A percentile compares a stretch with the other conserved stretches of the same genome.
phyloP scores from a whole-genome alignment of 495 filamentous ascomycete species.

The Annulohypoxylon stygium region DNA sequence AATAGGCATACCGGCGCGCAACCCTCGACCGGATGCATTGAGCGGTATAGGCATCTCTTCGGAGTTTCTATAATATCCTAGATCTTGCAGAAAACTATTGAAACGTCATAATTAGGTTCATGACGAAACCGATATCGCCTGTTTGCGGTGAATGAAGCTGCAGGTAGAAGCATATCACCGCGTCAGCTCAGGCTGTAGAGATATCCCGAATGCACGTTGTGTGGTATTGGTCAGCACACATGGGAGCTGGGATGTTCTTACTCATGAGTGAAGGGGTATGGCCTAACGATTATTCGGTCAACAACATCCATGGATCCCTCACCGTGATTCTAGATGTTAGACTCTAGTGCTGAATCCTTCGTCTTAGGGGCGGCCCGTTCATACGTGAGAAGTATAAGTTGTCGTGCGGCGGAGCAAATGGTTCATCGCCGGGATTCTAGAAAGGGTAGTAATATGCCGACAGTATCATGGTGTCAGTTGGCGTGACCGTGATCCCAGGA shows the following conservation, averaged over 20 bases:
- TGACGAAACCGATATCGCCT: background rate
- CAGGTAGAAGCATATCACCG: background rate
- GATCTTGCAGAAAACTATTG: background rate
- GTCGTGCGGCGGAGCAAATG: background rate
- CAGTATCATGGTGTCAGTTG: background rate
- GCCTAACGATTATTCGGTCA: background rate
- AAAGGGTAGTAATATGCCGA: conserved; percentile 3
- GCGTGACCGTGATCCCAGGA: background rate
- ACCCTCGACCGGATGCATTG: background rate
- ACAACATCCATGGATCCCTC: background rate
- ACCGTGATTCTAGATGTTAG: background rate
- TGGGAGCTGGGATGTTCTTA: background rate
- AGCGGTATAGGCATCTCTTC: background rate
- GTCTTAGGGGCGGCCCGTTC: background rate
- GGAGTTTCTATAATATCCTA: background rate
- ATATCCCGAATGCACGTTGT: background rate
- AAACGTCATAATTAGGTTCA: background rate
- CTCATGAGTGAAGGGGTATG: background rate
- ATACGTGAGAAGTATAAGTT: background rate
- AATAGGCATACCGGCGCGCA: too few relatives aligned
- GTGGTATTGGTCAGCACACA: background rate
- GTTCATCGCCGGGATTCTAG: background rate
- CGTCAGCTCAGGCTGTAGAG: background rate
- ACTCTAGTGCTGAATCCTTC: background rate
- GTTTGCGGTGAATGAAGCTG: background rate